These are phyloP conservation scores for Knoxia roxburghii DNA, from an alignment of 257 asterid genomes.

Conservation along the genomic window DNA sequence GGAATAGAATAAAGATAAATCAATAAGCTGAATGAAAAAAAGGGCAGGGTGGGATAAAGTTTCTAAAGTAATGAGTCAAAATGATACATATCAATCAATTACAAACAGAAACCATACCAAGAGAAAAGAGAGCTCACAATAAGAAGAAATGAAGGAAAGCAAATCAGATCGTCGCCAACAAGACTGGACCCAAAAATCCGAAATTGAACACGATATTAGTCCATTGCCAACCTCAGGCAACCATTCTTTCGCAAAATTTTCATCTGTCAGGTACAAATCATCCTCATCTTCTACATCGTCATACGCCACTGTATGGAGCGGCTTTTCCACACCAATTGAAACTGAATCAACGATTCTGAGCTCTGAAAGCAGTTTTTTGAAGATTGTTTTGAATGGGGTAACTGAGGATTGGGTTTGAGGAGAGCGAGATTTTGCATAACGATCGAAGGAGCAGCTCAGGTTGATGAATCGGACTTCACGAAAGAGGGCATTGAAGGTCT, in stretches of 20 bases:
- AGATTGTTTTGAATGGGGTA: slow-evolving; percentile 59
- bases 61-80: background rate
- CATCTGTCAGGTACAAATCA: slow-evolving; percentile 59
- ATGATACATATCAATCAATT: background rate
- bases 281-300: slow-evolving; percentile 63
- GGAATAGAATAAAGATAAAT: background rate
- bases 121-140: slow-evolving; percentile 34
- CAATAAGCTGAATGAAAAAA: background rate
- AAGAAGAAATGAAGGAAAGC: slow-evolving; percentile 46
- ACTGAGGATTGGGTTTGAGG: slow-evolving; percentile 38
- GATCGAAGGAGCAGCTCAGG: slow-evolving; percentile 57
- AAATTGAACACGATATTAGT: slow-evolving; percentile 43
- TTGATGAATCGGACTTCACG: slow-evolving; percentile 51
- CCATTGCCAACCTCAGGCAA: slow-evolving; percentile 40
- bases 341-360: slow-evolving; percentile 42
- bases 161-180: slow-evolving; percentile 64
- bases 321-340: slow-evolving; percentile 59
- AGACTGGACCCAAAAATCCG: slow-evolving; percentile 80
- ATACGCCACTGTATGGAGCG: slow-evolving; percentile 41
- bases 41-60: too few relatives aligned
- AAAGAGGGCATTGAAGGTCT: slow-evolving; percentile 44
- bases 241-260: slow-evolving; percentile 43
- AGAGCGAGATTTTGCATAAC: slow-evolving; percentile 59
- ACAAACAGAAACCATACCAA: background rate
- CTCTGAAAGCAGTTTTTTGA: slow-evolving; percentile 37